Conservation (phyloP, 148 eudicot species). For the Bassia scoparia region DNA sequence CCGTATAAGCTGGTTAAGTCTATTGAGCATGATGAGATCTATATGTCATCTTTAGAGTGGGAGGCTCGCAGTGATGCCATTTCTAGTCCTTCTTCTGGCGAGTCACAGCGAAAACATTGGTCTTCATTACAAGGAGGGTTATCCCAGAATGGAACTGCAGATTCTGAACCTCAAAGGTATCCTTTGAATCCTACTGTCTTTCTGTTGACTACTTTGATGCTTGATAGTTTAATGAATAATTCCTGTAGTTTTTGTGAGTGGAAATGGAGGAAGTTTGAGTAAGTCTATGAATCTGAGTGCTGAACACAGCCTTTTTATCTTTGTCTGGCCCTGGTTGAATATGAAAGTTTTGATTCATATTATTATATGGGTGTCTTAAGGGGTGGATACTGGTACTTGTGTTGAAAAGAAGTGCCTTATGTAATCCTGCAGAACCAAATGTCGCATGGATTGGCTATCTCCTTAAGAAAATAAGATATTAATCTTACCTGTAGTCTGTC, state of each 20-base stretch:
- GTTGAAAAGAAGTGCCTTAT: not conserved
- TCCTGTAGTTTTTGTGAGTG: not conserved
- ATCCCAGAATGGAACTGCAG: conserved; percentile 14
- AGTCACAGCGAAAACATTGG: conserved; percentile 26
- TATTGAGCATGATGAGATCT: conserved; percentile 32
- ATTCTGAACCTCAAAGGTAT: conserved; percentile 40
- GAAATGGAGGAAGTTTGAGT: not conserved
- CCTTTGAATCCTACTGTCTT: not conserved
- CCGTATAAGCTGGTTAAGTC: conserved; percentile 21
- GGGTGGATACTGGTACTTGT: not conserved
- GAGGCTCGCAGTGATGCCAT: conserved; percentile 28
- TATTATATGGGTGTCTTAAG: not conserved
- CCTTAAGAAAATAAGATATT: not conserved
- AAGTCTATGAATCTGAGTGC: not conserved
- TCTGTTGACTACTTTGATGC: not conserved
- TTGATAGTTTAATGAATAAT: not conserved
- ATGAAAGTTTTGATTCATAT: not conserved
- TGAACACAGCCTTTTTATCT: not conserved
- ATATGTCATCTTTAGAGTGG: conserved; percentile 31
- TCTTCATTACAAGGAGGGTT: conserved; percentile 28
- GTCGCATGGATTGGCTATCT: not conserved
- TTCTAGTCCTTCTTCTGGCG: conserved; percentile 29
- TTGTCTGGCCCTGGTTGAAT: not conserved
- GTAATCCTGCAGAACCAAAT: not conserved
- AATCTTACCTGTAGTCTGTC: not conserved